These are phyloP conservation scores for Daphne laureola DNA, from an alignment of 441 rosid genomes.

Conservation along the genomic window DNA sequence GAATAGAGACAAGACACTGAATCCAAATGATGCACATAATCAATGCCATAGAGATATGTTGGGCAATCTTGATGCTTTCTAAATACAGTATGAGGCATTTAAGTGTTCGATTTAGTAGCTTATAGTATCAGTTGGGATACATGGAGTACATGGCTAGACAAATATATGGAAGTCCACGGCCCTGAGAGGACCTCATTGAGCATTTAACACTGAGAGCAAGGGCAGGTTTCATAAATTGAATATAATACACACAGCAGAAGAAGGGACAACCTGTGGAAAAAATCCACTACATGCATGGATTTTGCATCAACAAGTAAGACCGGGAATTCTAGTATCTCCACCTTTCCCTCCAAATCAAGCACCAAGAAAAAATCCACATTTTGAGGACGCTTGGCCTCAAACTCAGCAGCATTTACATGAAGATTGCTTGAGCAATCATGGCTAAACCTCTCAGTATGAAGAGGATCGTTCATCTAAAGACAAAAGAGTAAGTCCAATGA, in stretches of 20 bases:
- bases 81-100: too few relatives aligned
- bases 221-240: too few relatives aligned
- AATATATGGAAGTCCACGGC: not conserved
- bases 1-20: too few relatives aligned
- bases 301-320: slow-evolving; percentile 65
- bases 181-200: not conserved
- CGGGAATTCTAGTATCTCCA: slow-evolving; percentile 89
- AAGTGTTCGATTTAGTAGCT: too few relatives aligned
- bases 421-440: slow-evolving; percentile 60
- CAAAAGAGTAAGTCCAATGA: not conserved
- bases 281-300: slow-evolving; percentile 54
- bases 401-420: slow-evolving; percentile 34
- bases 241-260: slow-evolving; percentile 5
- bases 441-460: slow-evolving; percentile 64
- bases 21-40: too few relatives aligned
- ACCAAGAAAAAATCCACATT: slow-evolving; percentile 68
- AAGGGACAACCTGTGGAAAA: slow-evolving; percentile 72
- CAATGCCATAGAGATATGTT: too few relatives aligned
- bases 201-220: not conserved
- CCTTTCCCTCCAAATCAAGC: slow-evolving; percentile 89
- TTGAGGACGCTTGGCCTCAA: slow-evolving; percentile 38
- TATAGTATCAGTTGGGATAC: too few relatives aligned
- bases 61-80: too few relatives aligned
- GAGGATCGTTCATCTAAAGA: slow-evolving; percentile 64
- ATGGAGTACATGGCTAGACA: too few relatives aligned